Percentiles rank a stretch among this genome's conserved stretches.
phyloP scores from a whole-genome alignment of 306 rosid genomes.

The Prosopis cineraria region DNA sequence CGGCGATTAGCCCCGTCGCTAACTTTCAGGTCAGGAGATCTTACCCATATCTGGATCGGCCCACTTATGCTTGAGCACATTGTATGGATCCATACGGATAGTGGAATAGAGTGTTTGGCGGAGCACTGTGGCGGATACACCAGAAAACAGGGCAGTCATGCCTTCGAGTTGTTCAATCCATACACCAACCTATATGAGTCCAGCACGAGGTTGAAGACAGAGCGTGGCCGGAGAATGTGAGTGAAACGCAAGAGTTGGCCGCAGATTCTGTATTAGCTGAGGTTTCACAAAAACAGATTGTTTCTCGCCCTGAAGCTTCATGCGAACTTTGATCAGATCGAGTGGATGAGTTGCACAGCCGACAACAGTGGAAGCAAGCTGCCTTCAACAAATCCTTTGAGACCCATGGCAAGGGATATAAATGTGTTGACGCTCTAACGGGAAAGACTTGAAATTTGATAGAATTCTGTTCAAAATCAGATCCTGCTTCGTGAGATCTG shows the following conservation, averaged over 20 bases:
- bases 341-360: slow-evolving; percentile 12
- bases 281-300: not conserved
- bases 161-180: not conserved
- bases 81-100: slow-evolving; percentile 1
- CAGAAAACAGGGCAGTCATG: not conserved
- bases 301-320: slow-evolving; percentile 11
- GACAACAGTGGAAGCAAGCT: not conserved
- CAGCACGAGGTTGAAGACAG: not conserved
- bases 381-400: slow-evolving; percentile 8
- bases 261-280: not conserved
- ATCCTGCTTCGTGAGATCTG: not conserved
- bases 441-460: not conserved
- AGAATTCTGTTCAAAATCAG: slow-evolving; percentile 4
- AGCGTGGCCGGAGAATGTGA: not conserved
- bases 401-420: not conserved
- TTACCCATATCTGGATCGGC: not conserved
- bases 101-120: slow-evolving; percentile 6
- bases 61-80: not conserved
- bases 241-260: not conserved
- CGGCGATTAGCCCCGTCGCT: slow-evolving; percentile 67
- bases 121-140: slow-evolving; percentile 2
- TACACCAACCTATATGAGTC: not conserved
- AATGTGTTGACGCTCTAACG: not conserved
- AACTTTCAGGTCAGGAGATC: slow-evolving; percentile 37
- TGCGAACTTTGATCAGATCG: slow-evolving; percentile 7